Conservation (phyloP, 1,284 basidiomycete genomes). For the Leccinum subrobustum region DNA sequence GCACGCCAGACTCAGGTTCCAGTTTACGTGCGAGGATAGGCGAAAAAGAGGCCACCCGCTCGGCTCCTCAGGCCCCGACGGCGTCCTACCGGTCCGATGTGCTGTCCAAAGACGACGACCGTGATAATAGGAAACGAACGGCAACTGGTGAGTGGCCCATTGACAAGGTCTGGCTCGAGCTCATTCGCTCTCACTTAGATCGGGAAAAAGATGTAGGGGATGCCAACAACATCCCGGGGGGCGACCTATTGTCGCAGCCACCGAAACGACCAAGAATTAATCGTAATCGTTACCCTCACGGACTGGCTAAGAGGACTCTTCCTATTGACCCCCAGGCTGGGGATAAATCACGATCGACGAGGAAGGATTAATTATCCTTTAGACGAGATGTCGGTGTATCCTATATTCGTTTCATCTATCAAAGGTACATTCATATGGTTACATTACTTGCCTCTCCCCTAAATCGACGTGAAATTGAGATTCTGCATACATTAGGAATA, state of each 20-base stretch:
- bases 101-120: conserved; percentile 54
- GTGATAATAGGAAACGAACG: conserved; percentile 67
- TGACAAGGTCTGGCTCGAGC: background rate
- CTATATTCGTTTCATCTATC: conserved; percentile 11
- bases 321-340: conserved; percentile 59
- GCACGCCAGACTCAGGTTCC: conserved; percentile 24
- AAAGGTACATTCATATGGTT: conserved; percentile 16
- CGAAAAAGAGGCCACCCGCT: conserved; percentile 50
- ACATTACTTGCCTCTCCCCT: conserved; percentile 22
- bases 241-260: conserved; percentile 25
- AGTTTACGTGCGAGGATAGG: conserved; percentile 68
- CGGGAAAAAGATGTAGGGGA: conserved; percentile 38
- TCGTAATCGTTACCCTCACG: conserved; percentile 46
- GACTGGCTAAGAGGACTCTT: conserved; percentile 54
- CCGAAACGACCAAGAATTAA: conserved; percentile 49
- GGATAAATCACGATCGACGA: conserved; percentile 49
- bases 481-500: conserved; percentile 24
- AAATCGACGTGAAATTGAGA: conserved; percentile 12
- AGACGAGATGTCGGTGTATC: conserved; percentile 10
- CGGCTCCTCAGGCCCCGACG: conserved; percentile 39
- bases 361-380: conserved; percentile 43
- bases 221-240: conserved; percentile 14
- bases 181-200: conserved; percentile 21
- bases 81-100: conserved; percentile 42
- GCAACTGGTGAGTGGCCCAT: conserved; percentile 51